Base-by-base conservation (phyloP, 371 early-diverging fungal species). In the Haplosporangium sp. region DNA sequence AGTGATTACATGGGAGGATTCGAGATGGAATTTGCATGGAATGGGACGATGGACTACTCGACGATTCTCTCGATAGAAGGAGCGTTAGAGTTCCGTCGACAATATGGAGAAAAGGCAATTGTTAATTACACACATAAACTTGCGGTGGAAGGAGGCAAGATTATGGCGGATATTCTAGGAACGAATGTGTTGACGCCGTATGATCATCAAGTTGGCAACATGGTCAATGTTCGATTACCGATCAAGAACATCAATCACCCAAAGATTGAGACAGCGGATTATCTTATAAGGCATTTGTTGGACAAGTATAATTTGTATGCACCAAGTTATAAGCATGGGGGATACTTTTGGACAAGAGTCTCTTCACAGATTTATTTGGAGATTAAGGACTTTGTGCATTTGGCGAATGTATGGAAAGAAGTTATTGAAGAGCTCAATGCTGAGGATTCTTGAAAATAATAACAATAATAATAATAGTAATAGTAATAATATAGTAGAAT, bases 141-240 rank as follows among this genome's bases (percentile, higher is more conserved):
- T 6, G 91, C 92, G n/a, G 57, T 85, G 4, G 55, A 86, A 58
- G 91, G 90, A n/a, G 93, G 92, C 19, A 67, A 84, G 9, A 37
- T 84, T 10, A 86, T 90, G 45, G 87, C 91, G 2, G 74, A 86
- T n/a, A 84, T 89, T 11, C 74, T 92, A 37, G 86, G 86, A n/a
- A 93, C 94, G 0, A 60, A 84, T n/a, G 73, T 87, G 3, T 64
- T 94, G 71, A 91, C 89, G 1, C 87, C 84, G 20, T 61, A 83
- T 11, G 88, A 87, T 20, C 59, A 78, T 48, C 65, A 77, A 58
- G 75, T 84, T 9, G 85, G 74, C 13, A 71, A 71, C 40, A 92
- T 92, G 92, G 88, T 89, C 15, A 89, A 88, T 69, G 86, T 93
- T n/a, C 72, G 83, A 19, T 52, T 92, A 6, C 92, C 91, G 15